Conservation (phyloP, 345 rosid species). For the Eucalyptus urophylla region DNA sequence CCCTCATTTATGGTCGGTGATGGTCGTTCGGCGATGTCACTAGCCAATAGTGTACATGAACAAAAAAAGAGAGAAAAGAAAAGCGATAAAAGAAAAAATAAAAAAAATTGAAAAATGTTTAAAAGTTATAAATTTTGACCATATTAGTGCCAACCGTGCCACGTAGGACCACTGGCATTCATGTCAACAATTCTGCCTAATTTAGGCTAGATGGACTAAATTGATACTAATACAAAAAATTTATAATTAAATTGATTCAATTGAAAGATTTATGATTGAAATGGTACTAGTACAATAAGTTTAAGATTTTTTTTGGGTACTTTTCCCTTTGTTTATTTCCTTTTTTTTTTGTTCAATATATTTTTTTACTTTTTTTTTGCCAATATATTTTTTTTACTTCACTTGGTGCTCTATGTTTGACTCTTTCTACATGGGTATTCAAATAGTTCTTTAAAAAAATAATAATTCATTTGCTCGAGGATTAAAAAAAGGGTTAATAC, state of each 20-base stretch:
- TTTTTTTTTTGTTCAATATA: not conserved
- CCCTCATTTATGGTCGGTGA: too few species aligned
- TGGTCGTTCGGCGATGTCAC: accelerated
- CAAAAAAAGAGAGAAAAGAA: too few species aligned
- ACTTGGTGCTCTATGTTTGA: not conserved
- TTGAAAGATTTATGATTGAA: too few species aligned
- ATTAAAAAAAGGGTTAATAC: not conserved
- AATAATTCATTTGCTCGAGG: not conserved
- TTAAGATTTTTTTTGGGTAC: too few species aligned
- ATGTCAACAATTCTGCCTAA: too few species aligned
- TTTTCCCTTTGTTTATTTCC: too few species aligned
- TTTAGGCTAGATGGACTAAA: accelerated
- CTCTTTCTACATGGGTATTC: not conserved
- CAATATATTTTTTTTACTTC: not conserved
- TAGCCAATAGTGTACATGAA: too few species aligned
- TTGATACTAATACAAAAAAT: accelerated
- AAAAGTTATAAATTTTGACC: too few species aligned
- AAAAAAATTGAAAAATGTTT: too few species aligned
- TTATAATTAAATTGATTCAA: too few species aligned
- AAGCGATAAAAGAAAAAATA: too few species aligned
- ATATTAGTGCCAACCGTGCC: accelerated
- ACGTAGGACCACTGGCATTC: accelerated
- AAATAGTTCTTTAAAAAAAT: too few species aligned
- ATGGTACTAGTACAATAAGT: accelerated
- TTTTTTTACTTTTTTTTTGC: not conserved